Base-by-base conservation (phyloP, 352 stramenopile species). In the Pythium dissotocum region DNA sequence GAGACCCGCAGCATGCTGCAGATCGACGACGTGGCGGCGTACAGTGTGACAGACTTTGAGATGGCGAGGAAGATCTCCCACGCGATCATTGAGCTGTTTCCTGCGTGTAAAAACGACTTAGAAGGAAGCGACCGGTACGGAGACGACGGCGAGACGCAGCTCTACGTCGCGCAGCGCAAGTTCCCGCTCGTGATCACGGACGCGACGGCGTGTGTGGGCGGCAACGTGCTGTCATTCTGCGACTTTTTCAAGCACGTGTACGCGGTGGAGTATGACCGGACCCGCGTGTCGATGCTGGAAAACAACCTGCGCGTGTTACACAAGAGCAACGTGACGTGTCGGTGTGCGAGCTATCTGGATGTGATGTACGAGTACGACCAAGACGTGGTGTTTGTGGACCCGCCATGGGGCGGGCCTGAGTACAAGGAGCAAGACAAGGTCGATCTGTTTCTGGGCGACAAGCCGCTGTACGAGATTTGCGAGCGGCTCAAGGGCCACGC, bases 301-400 rank as follows among this genome's bases (percentile, higher is more conserved):
- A 83, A 95, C 67, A 95, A 95, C 44, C 21, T 95, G 2, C 59
- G 70, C 6, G 79, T 95, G 21, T 69, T 93, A 1, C 33, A 73
- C 12, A 90, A 90, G 60, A 72, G 57, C 52, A 94, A 93, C 53
- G 78, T 75, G 1, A 75, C 65, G 48, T 92, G 86, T 35, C 70
- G 81, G 16, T 77, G 89, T 62, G 76, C 79, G 2, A 90, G 79
- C 63, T 90, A 93, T 65, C 61, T 93, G 12, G 73, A 89, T 48
- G 81, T 90, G 70, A 89, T 93, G 79, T 70, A 82, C n/a, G 56
- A 82, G 46, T 67, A 91, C 49, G 55, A 82, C n/a, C 83, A 92
- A 57, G 83, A 94, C 58, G 83, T 95, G 48, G 82, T 94, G 46
- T 95, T 95, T 63, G 75, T 95, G 18, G 87, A 95, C 53, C 87